A percentile compares a stretch with the other conserved stretches of the same genome.
Conservation (phyloP, 2,329 filamentous ascomycete genomes). For the Albifimbria verrucaria region DNA sequence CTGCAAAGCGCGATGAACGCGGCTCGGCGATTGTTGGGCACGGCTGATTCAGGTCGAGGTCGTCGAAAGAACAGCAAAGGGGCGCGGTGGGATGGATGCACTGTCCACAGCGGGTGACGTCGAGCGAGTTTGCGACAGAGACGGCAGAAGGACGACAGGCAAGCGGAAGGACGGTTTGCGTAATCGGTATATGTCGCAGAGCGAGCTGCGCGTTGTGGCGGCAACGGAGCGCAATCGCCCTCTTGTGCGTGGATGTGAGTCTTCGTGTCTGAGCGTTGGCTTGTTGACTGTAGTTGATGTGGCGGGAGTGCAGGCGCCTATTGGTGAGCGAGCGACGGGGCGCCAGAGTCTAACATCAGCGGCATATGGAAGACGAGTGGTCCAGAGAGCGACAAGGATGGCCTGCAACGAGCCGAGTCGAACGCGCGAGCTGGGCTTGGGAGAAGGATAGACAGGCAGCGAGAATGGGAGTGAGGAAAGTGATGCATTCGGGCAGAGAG, state of each 20-base stretch:
- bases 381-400: not conserved
- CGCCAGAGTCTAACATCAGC: not conserved
- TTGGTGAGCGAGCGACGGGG: not conserved
- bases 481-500: not conserved
- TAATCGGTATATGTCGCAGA: no score
- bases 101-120: not conserved
- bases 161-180: no score
- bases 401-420: no score
- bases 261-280: not conserved
- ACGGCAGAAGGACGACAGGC: not conserved
- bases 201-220: not conserved
- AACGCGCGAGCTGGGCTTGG: no score
- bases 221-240: not conserved
- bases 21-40: constrained; percentile 3
- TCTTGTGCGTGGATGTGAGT: no score
- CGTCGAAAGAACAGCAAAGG: no score
- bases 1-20: constrained; percentile 7
- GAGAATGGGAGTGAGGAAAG: not conserved
- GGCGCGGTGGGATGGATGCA: no score
- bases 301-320: not conserved
- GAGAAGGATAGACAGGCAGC: not conserved
- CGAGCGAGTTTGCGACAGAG: not conserved
- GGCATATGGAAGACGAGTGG: not conserved
- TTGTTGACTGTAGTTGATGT: not conserved
- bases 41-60: not conserved